phyloP scores from a whole-genome alignment of 306 rosid species.

The Acmispon strigosus region DNA sequence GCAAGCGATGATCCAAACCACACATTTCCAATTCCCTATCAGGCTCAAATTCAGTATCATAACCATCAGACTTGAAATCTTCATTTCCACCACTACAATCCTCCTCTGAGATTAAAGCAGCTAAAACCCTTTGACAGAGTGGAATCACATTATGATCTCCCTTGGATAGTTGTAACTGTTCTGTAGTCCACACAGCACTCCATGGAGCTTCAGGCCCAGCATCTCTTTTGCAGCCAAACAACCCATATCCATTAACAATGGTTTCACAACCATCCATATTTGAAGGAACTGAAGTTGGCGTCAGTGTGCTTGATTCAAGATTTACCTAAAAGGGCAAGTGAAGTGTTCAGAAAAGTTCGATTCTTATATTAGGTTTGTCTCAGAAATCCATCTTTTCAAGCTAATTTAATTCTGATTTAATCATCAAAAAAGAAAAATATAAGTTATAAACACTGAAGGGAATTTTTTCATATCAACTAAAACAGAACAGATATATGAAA shows the following conservation, averaged over 20 bases:
- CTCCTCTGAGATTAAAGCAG: conserved; percentile 86
- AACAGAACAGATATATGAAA: neutral
- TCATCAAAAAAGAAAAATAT: neutral
- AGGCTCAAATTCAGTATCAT: conserved; percentile 50
- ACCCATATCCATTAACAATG: conserved; percentile 48
- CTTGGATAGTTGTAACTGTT: conserved; percentile 40
- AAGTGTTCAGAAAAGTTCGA: conserved; percentile 10
- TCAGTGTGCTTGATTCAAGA: conserved; percentile 40
- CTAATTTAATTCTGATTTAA: neutral
- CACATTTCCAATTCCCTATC: conserved; percentile 60
- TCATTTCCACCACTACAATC: conserved; percentile 58
- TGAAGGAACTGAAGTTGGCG: conserved; percentile 37
- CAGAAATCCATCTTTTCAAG: conserved; percentile 1
- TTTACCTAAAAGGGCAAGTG: conserved; percentile 49
- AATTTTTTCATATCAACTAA: neutral
- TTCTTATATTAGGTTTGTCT: conserved; percentile 3
- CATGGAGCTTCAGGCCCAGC: conserved; percentile 26
- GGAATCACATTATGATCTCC: conserved; percentile 60
- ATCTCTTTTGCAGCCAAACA: conserved; percentile 33
- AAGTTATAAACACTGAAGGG: neutral
- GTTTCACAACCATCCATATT: conserved; percentile 39
- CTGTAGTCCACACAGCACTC: conserved; percentile 30
- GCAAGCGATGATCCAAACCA: conserved; percentile 40
- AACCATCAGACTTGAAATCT: conserved; percentile 47
- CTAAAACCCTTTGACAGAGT: conserved; percentile 81